Percentiles rank a stretch among this genome's conserved stretches.
phyloP scores from a whole-genome alignment of 148 eudicot genomes.

The Gaultheria prostrata region DNA sequence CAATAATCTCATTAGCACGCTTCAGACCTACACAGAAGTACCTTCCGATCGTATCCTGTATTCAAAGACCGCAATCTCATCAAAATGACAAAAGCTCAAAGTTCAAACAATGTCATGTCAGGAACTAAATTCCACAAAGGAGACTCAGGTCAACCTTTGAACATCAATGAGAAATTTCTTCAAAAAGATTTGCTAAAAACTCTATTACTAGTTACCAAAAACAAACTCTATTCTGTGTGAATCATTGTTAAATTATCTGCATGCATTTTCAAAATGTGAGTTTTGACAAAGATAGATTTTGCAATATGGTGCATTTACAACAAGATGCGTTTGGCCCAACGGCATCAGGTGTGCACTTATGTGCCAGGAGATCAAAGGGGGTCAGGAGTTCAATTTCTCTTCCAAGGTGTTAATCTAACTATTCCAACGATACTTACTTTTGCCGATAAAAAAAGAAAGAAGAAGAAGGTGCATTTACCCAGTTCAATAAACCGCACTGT shows the following conservation, averaged over 20 bases:
- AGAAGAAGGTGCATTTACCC: not conserved
- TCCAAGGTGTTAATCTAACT: too few species aligned
- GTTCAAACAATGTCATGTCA: not conserved
- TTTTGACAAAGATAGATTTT: not conserved
- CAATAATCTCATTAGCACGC: slow-evolving; percentile 89
- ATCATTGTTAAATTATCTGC: slow-evolving; percentile 36
- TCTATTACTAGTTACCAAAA: too few species aligned
- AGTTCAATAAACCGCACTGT: not conserved
- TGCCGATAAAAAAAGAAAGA: too few species aligned
- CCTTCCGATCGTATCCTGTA: slow-evolving; percentile 81
- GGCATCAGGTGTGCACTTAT: too few species aligned
- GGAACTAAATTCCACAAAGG: too few species aligned
- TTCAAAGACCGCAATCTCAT: not conserved
- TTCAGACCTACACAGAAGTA: slow-evolving; percentile 59
- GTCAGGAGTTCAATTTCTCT: too few species aligned
- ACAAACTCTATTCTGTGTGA: not conserved
- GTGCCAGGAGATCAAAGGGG: too few species aligned
- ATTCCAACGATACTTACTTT: too few species aligned
- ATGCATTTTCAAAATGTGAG: not conserved
- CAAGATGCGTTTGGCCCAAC: too few species aligned
- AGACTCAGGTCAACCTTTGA: not conserved
- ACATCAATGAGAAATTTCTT: not conserved
- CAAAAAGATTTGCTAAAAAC: not conserved
- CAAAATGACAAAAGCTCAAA: not conserved
- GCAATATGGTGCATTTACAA: not conserved